These are phyloP conservation scores for Blastocladiella emersonii DNA, from an alignment of 371 early-diverging fungal genomes.

Conservation along the genomic window DNA sequence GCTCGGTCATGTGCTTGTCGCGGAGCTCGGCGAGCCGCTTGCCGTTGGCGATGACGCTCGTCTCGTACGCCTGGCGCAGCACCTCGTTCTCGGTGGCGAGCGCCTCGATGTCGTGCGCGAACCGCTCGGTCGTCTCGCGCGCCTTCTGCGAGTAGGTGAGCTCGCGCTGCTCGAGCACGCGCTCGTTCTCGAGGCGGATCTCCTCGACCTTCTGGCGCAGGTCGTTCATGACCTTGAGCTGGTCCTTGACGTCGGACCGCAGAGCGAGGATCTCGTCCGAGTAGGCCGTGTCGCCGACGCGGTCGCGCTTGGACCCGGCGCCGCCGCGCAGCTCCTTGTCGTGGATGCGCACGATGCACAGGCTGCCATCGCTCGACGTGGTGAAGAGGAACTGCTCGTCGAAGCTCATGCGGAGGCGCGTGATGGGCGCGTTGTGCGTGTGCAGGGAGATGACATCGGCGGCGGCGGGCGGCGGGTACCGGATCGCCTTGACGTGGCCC, in stretches of 20 bases:
- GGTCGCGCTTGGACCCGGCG: neutral
- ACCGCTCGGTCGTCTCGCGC: slow-evolving; percentile 35
- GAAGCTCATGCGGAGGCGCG: slow-evolving; percentile 5
- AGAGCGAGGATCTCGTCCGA: slow-evolving; percentile 30
- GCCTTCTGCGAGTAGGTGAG: slow-evolving; percentile 38
- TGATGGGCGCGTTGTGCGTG: neutral
- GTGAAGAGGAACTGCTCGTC: slow-evolving; percentile 2
- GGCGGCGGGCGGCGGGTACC: neutral
- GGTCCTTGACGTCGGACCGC: slow-evolving; percentile 35
- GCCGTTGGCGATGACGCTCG: slow-evolving; percentile 21
- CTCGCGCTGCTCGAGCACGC: slow-evolving; percentile 34
- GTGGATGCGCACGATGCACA: slow-evolving; percentile 3
- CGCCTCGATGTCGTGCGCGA: slow-evolving; percentile 37
- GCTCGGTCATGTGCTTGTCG: slow-evolving; percentile 9
- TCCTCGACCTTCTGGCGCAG: slow-evolving; percentile 35
- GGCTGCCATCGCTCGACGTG: neutral
- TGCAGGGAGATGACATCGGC: neutral
- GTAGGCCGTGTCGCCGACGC: slow-evolving; percentile 1
- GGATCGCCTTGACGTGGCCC: neutral
- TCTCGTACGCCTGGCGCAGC: slow-evolving; percentile 26
- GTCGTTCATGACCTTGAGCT: slow-evolving; percentile 27
- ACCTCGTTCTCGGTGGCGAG: slow-evolving; percentile 35
- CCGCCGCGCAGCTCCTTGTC: neutral
- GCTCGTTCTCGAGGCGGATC: slow-evolving; percentile 42
- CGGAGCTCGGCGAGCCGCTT: slow-evolving; percentile 13